Evolutionary conservation across 345 rosid species (phyloP).

Genomic region (Citrus cavaleriei): DNA sequence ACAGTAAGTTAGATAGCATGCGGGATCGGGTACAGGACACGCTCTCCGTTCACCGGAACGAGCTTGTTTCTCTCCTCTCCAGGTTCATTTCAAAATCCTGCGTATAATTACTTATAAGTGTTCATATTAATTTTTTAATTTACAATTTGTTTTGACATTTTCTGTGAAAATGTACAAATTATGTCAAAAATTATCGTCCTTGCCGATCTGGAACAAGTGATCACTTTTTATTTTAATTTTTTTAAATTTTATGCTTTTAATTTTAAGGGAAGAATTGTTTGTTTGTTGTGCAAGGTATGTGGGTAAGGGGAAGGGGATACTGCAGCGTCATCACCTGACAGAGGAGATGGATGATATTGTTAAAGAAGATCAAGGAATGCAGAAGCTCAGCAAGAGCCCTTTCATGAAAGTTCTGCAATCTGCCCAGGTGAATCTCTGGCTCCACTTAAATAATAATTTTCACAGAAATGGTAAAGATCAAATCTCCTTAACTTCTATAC

Average conservation of each 20-base stretch:
- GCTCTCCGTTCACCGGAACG: constrained; percentile 43
- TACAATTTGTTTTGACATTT: neutral
- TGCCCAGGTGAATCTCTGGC: constrained; percentile 28
- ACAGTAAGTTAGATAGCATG: constrained; percentile 31
- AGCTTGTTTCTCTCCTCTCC: constrained; percentile 54
- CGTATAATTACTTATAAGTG: neutral
- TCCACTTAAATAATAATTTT: too few species aligned
- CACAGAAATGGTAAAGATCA: too few species aligned
- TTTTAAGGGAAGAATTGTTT: neutral
- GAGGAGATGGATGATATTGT: constrained; percentile 31
- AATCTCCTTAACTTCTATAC: too few species aligned
- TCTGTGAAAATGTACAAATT: accelerated
- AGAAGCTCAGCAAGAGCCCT: constrained; percentile 36
- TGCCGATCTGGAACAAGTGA: neutral
- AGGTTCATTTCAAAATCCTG: constrained; percentile 25
- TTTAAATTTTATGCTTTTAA: neutral
- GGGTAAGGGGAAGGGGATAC: constrained; percentile 45
- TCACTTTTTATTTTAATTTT: neutral
- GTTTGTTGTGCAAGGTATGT: constrained; percentile 30
- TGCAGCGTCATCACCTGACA: constrained; percentile 49
- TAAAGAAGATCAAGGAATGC: constrained; percentile 35
- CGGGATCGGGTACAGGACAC: constrained; percentile 46
- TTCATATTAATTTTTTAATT: too few species aligned
- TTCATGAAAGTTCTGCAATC: constrained; percentile 43
- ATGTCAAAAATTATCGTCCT: neutral